Evolutionary conservation across 164 flowering plant genomes (phyloP).

Genomic region (Liriodendron chinense): DNA sequence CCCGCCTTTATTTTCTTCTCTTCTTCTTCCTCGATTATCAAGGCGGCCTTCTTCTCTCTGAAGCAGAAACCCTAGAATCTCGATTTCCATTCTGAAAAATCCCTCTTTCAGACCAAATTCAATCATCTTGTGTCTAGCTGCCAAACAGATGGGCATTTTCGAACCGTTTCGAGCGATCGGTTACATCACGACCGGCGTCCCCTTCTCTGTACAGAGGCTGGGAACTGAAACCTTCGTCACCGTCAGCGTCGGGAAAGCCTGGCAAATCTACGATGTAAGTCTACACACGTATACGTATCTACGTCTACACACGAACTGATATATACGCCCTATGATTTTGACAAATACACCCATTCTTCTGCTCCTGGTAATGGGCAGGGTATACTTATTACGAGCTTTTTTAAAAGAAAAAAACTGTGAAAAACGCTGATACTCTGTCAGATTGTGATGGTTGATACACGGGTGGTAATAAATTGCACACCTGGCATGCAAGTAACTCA

Average conservation of each 20-base stretch:
- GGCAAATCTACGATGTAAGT: slow-evolving; percentile 77
- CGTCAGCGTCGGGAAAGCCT: slow-evolving; percentile 93
- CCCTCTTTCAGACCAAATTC: neutral
- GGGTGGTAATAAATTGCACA: neutral
- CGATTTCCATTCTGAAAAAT: neutral
- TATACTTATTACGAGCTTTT: neutral
- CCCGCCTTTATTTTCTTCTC: neutral
- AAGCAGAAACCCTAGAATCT: neutral
- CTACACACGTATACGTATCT: neutral
- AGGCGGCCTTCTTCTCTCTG: neutral
- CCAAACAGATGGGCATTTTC: slow-evolving; percentile 72
- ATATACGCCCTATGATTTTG: neutral
- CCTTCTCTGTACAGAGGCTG: slow-evolving; percentile 78
- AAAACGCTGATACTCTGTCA: neutral
- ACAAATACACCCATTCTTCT: neutral
- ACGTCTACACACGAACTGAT: neutral
- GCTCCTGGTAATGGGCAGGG: neutral
- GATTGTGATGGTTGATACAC: neutral
- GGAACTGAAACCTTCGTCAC: slow-evolving; percentile 96
- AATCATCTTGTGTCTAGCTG: neutral
- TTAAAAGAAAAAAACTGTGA: neutral
- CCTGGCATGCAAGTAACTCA: neutral
- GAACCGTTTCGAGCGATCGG: slow-evolving; percentile 92
- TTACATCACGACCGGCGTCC: slow-evolving; percentile 73
- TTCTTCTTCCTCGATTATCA: too few relatives aligned